Evolutionary conservation across 2,329 filamentous ascomycete genomes (phyloP).

Genomic region (Talaromyces sp.): DNA sequence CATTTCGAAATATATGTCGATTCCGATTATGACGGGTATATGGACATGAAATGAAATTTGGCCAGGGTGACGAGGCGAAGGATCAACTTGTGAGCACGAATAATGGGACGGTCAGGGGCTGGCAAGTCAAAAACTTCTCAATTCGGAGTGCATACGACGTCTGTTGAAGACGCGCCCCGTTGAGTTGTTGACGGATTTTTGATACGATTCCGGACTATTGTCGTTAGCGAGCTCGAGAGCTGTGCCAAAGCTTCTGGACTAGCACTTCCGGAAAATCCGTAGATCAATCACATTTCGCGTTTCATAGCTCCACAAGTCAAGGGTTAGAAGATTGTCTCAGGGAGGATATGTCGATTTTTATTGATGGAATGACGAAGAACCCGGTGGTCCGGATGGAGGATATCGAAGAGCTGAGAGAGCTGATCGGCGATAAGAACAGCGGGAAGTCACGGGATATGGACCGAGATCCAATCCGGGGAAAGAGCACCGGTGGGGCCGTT

Average conservation of each 20-base stretch:
- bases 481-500: not conserved
- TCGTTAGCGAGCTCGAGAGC: not conserved
- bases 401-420: not conserved
- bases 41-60: not conserved
- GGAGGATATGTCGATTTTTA: not conserved
- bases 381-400: too few relatives aligned
- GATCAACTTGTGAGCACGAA: not conserved
- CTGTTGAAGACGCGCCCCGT: slow-evolving; percentile 8
- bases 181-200: not conserved
- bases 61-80: not conserved
- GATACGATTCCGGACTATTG: too few relatives aligned
- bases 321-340: not conserved
- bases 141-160: not conserved
- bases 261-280: not conserved
- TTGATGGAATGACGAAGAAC: not conserved
- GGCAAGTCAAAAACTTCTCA: not conserved
- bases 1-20: slow-evolving; percentile 3
- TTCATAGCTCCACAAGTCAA: not conserved
- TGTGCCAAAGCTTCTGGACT: not conserved
- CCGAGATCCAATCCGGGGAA: slow-evolving; percentile 12
- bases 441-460: not conserved
- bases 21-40: not conserved
- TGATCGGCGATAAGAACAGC: not conserved
- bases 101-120: not conserved
- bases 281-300: slow-evolving; percentile 1